Base-by-base conservation (phyloP, 805 yeast species). In the Candida vartiovaarae region DNA sequence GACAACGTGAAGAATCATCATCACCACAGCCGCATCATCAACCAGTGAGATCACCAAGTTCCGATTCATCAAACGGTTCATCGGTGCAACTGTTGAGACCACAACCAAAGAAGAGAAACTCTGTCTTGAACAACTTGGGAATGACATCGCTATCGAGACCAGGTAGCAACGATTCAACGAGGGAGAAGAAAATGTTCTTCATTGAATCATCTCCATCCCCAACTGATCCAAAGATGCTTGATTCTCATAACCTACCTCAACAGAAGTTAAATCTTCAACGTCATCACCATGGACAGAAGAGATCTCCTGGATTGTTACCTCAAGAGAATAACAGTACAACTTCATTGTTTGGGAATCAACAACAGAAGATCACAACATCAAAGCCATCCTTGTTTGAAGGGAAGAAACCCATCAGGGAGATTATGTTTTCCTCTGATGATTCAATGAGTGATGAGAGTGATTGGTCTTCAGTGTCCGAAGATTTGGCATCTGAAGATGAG, bases 361-460 rank as follows among this genome's bases (percentile, higher is more conserved):
- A 40, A n/a, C 34, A 32, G 20, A 11, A 23, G 6, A 4, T 3
- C 33, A 15, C 31, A 32, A 8, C 10, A 20, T 4, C 43, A 42
- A 52, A 51, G 9, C 27, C 43, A 4, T 56, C 61, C 1, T 42
- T 57, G 36, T 57, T 57, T 42, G 47, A 46, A n/a, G 53, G 50
- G 1, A 49, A 49, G 42, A 31, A 37, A 3, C 53, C 53, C 3
- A 44, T 46, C 5, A 40, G 48, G 20, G 53, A 50, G 32, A 40
- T 55, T 20, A 49, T 62, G 42, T 68, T 66, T 45, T 64, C 68
- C 0, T 66, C 70, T 2, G 71, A 66, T 42, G 71, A 66, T 39
- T 70, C 65, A 8, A 59, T 66, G 29, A 59, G 64, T 11, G 70
- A 69, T 34, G 73, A 66, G 41, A 65, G 71, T 23, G 74, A 69